These are phyloP conservation scores for Thermomyces lanuginosus DNA, from an alignment of 2,329 filamentous ascomycete species.

Conservation along the genomic window DNA sequence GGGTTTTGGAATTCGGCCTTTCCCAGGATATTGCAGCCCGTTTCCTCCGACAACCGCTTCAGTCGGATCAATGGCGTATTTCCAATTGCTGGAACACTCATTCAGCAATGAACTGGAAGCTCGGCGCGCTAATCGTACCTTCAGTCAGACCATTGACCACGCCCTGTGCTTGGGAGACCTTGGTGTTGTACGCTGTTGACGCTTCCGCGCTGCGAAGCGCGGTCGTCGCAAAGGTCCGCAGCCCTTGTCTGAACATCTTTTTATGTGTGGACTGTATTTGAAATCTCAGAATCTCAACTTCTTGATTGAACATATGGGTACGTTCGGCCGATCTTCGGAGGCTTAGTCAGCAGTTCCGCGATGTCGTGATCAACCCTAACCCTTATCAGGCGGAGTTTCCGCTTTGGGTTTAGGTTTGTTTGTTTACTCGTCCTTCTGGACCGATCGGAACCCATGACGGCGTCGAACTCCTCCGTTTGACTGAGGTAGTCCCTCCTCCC, in stretches of 20 bases:
- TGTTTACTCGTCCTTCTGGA: no score
- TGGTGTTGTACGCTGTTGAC: slow-evolving; percentile 45
- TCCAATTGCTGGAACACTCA: slow-evolving; percentile 56
- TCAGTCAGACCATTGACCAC: slow-evolving; percentile 62
- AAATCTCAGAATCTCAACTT: no score
- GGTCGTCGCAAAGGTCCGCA: slow-evolving; percentile 50
- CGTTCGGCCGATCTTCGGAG: no score
- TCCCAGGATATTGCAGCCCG: slow-evolving; percentile 83
- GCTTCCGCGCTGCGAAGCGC: slow-evolving; percentile 39
- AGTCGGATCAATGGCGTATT: slow-evolving; percentile 91
- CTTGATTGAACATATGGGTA: no score
- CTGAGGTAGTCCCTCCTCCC: no score
- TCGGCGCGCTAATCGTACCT: slow-evolving; percentile 39
- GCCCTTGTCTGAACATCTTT: slow-evolving; percentile 59
- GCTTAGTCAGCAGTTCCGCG: no score
- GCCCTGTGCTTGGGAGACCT: slow-evolving; percentile 65
- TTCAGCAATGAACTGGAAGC: neutral
- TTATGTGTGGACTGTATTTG: no score
- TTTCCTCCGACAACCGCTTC: slow-evolving; percentile 73
- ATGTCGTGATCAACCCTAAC: no score
- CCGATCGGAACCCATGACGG: no score
- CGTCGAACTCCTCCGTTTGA: no score
- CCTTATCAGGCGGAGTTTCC: no score
- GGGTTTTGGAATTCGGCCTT: slow-evolving; percentile 99
- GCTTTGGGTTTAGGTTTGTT: no score